Base-by-base conservation (phyloP, 768 basidiomycete species). In the Rhizopogon roseolus region DNA sequence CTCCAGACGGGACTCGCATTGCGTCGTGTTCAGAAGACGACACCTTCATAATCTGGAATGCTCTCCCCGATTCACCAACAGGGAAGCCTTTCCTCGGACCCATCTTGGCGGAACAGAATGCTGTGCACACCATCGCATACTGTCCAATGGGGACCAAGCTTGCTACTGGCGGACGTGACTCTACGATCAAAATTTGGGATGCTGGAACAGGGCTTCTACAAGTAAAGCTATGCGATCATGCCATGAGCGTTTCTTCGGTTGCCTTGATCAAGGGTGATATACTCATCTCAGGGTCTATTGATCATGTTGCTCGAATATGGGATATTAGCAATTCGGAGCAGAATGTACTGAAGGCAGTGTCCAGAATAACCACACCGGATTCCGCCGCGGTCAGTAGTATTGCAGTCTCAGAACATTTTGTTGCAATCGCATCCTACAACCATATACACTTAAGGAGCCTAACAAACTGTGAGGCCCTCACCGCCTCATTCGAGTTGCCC, bases 81-180 rank as follows among this genome's bases (percentile, higher is more conserved):
- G 51, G 51, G 5, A 4, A 44, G 4, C 28, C 22, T n/a, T 16
- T 45, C 14, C 17, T 43, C 40, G 19, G 22, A 34, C 51, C 53
- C 25, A 41, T 60, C 6, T 6, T 22, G n/a, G 62, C 59, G 1
- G 59, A 62, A 32, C 44, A 41, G 14, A 38, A 50, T 9, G 49
- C 29, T 8, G 57, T 64, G 36, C 72, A 71, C 4, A 16, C 55
- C 10, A 41, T 65, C 3, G 56, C 61, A 8, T 62, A 62, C 56
- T 65, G 58, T 8, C 45, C 52, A 11, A 57, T 59, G 32, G 66
- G 66, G 10, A 41, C 34, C 10, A 36, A 36, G 11, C n/a, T 66
- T 27, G 62, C 56, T 14, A 64, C 64, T 3, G 61, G 57, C 13
- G 60, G 60, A 7, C 36, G 42, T 9, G 66, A 66, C 49, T 40